A percentile compares a stretch with the other conserved stretches of the same genome.
phyloP scores from a whole-genome alignment of 768 basidiomycete species.

The Lactarius trivialis region DNA sequence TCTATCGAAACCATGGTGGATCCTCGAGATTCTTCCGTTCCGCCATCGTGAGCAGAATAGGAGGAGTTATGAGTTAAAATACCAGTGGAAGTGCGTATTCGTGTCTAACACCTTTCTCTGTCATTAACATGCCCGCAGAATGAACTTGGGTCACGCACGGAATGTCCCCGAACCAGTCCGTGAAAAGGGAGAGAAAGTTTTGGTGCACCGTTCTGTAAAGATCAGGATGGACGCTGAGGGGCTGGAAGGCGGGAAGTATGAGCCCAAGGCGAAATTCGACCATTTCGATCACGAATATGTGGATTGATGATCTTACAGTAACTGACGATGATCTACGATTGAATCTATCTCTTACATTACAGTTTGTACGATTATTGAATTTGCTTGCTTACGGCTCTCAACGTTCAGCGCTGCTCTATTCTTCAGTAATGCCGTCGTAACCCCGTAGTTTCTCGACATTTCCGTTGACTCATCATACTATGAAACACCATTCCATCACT shows the following conservation, averaged over 20 bases:
- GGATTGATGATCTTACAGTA: conserved; percentile 17
- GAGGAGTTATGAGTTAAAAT: neutral
- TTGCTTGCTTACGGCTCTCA: neutral
- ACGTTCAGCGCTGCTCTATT: neutral
- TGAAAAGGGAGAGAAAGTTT: neutral
- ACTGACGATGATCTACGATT: neutral
- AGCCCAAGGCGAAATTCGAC: conserved; percentile 27
- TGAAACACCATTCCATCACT: too few species aligned
- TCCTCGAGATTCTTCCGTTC: conserved; percentile 44
- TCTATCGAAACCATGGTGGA: conserved; percentile 52
- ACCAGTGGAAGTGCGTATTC: conserved; percentile 1
- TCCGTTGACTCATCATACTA: too few species aligned
- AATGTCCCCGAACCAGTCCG: neutral
- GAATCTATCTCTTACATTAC: neutral
- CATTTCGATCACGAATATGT: conserved; percentile 23
- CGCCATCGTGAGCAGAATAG: neutral
- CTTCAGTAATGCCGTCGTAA: neutral
- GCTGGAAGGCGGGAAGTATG: conserved; percentile 29
- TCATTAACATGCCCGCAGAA: neutral
- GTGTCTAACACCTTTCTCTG: neutral
- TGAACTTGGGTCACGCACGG: conserved; percentile 1
- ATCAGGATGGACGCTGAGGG: conserved; percentile 14
- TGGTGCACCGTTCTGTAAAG: conserved; percentile 6
- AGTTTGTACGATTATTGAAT: neutral
- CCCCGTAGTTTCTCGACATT: neutral